phyloP scores from a whole-genome alignment of 768 basidiomycete genomes.

The Russula foetens region DNA sequence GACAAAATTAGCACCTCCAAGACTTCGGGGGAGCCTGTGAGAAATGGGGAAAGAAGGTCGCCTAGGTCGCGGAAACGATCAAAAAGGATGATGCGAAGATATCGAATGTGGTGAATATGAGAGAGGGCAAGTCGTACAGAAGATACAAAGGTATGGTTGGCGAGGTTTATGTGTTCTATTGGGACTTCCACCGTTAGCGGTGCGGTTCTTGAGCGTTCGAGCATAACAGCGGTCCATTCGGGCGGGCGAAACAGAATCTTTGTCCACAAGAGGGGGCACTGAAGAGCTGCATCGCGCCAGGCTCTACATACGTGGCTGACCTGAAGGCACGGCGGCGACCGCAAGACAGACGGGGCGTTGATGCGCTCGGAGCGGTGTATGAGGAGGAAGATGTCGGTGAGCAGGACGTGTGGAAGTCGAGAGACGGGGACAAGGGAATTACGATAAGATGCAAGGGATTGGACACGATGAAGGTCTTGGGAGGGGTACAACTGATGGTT shows the following conservation, averaged over 20 bases:
- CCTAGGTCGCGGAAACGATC: background rate
- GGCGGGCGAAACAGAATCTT: conserved; percentile 12
- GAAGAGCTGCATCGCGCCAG: conserved; percentile 16
- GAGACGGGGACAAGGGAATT: conserved; percentile 13
- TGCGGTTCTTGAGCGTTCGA: conserved; percentile 9
- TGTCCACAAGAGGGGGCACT: conserved; percentile 16
- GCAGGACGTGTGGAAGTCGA: conserved; percentile 10
- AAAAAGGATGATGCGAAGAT: background rate
- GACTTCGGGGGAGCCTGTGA: background rate
- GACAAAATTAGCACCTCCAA: conserved; percentile 4
- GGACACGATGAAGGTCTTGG: background rate
- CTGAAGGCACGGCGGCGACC: background rate
- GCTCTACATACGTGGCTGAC: conserved; percentile 17
- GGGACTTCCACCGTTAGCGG: conserved; percentile 4
- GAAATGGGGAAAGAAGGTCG: background rate
- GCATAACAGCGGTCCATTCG: conserved; percentile 13
- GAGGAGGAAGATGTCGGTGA: conserved; percentile 17
- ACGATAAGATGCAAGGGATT: background rate
- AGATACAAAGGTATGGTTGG: background rate
- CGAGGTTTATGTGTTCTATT: background rate
- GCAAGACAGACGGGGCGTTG: background rate
- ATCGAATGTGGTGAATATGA: conserved; percentile 12
- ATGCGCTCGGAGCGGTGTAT: background rate
- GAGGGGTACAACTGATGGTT: background rate
- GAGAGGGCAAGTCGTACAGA: conserved; percentile 11